Conservation (phyloP, 2,329 filamentous ascomycete genomes). For the Aspergillus candidus region DNA sequence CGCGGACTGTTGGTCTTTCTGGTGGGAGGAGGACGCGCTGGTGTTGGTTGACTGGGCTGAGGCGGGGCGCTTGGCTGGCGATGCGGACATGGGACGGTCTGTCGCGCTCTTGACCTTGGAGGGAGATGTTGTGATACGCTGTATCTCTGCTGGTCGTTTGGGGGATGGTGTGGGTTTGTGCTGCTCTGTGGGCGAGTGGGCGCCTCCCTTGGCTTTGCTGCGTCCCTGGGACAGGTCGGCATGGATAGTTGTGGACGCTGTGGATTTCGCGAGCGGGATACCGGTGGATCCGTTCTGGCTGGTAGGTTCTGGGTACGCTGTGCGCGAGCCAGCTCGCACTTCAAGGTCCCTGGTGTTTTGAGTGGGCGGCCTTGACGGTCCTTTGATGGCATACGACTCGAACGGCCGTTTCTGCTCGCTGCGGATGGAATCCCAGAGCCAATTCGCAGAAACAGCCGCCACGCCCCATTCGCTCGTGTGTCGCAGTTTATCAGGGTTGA, state of each 20-base stretch:
- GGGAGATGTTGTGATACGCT: slow-evolving; percentile 20
- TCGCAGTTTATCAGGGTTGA: slow-evolving; percentile 67
- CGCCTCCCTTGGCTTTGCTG: too few species aligned
- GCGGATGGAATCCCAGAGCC: slow-evolving; percentile 77
- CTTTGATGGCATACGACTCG: slow-evolving; percentile 39
- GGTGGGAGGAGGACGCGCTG: slow-evolving; percentile 1
- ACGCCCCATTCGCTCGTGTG: slow-evolving; percentile 70
- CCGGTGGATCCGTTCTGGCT: too few species aligned
- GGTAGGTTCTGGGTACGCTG: slow-evolving; percentile 1
- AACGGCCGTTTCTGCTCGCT: slow-evolving; percentile 44
- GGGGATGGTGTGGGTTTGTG: slow-evolving; percentile 10
- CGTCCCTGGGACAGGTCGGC: slow-evolving; percentile 11
- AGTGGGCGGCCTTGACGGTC: slow-evolving; percentile 11
- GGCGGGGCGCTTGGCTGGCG: slow-evolving; percentile 14
- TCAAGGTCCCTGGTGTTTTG: slow-evolving; percentile 19
- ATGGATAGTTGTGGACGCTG: slow-evolving; percentile 2
- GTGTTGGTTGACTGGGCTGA: slow-evolving; percentile 10
- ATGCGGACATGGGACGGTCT: slow-evolving; percentile 1
- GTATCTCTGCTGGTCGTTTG: slow-evolving; percentile 14
- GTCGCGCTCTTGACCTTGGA: slow-evolving; percentile 6
- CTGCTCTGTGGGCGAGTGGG: too few species aligned
- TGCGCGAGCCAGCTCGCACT: slow-evolving; percentile 14
- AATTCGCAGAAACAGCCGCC: slow-evolving; percentile 72
- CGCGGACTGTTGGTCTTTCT: slow-evolving; percentile 15
- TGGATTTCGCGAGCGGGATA: too few species aligned